Percentiles rank a stretch among this genome's conserved stretches.
Evolutionary conservation across 208 protist genomes (phyloP).

Genomic region (Crithidia fasciculata): DNA sequence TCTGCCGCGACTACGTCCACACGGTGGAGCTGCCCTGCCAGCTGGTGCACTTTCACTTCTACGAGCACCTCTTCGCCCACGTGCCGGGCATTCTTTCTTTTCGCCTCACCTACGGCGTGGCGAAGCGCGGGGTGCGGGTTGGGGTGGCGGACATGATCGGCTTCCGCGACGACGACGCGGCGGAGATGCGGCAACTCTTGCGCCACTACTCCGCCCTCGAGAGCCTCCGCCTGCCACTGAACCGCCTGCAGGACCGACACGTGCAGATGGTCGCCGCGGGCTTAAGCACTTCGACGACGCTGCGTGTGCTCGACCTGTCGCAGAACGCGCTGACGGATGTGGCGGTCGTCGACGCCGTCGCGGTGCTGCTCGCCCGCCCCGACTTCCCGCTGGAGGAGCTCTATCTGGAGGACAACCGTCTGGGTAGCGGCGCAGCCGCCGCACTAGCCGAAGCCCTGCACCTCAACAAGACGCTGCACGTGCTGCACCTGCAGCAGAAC

Average conservation of each 20-base stretch:
- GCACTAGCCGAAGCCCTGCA: conserved; percentile 73
- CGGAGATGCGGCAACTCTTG: conserved; percentile 60
- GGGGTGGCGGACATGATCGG: conserved; percentile 72
- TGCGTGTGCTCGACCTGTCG: conserved; percentile 85
- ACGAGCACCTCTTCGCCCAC: conserved; percentile 69
- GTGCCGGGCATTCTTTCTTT: conserved; percentile 70
- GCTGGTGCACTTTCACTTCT: conserved; percentile 68
- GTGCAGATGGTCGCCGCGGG: conserved; percentile 67
- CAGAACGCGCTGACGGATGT: conserved; percentile 82
- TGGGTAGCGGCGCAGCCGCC: conserved; percentile 56
- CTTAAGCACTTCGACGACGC: conserved; percentile 57
- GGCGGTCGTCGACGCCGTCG: conserved; percentile 56
- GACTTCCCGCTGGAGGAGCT: conserved; percentile 79
- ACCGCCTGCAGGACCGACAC: conserved; percentile 60
- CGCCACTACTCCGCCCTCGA: conserved; percentile 50
- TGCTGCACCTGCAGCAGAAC: conserved; percentile 85
- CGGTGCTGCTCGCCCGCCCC: conserved; percentile 67
- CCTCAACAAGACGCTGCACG: conserved; percentile 78
- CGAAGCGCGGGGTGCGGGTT: conserved; percentile 61
- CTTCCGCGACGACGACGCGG: conserved; percentile 77
- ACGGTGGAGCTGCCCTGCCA: conserved; percentile 73
- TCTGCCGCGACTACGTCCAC: conserved; percentile 80
- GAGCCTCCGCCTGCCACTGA: conserved; percentile 70
- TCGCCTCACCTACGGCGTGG: conserved; percentile 77
- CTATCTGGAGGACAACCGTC: conserved; percentile 80